phyloP scores from a whole-genome alignment of 2,329 filamentous ascomycete genomes.

The Talaromyces sp. region DNA sequence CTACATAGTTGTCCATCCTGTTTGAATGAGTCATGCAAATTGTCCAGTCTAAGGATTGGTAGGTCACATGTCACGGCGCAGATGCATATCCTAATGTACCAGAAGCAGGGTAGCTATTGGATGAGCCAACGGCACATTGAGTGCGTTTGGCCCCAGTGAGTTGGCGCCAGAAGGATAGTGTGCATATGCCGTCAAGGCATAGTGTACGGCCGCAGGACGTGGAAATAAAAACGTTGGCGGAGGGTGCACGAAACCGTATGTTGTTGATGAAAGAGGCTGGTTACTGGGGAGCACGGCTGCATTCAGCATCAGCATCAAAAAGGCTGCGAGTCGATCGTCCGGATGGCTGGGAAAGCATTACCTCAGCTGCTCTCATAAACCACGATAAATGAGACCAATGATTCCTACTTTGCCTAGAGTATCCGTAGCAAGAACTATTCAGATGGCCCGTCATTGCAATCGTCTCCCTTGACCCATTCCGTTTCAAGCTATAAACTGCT shows the following conservation, averaged over 20 bases:
- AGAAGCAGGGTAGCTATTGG: neutral
- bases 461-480: neutral
- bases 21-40: neutral
- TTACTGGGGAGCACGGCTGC: neutral
- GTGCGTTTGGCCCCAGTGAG: neutral
- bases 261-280: neutral
- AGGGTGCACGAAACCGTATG: neutral
- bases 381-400: neutral
- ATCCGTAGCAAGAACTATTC: neutral
- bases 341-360: neutral
- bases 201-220: neutral
- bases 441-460: neutral
- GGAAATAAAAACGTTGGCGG: neutral
- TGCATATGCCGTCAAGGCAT: neutral
- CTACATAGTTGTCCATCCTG: neutral
- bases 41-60: neutral
- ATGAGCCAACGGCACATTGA: neutral
- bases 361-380: neutral
- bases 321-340: neutral
- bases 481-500: neutral
- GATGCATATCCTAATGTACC: neutral
- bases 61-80: neutral
- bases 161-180: neutral
- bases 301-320: neutral
- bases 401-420: neutral